These are phyloP conservation scores for Chytridiales sp. DNA, from an alignment of 371 early-diverging fungal genomes.

Conservation along the genomic window DNA sequence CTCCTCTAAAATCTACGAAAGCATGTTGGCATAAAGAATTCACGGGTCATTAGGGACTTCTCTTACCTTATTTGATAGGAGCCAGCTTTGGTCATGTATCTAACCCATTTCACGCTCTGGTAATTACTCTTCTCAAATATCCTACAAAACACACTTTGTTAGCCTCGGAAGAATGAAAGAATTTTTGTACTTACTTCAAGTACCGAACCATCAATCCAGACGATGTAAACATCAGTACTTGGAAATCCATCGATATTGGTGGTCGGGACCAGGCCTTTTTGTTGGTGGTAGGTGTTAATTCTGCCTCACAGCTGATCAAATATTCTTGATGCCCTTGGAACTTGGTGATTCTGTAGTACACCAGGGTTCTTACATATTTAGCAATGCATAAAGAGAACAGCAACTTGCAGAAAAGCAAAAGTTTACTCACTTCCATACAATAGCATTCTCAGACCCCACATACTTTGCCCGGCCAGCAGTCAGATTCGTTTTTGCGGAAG, in stretches of 20 bases:
- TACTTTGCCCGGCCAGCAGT: conserved; percentile 83
- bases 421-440: conserved; percentile 84
- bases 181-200: conserved; percentile 66
- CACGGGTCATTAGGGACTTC: no score
- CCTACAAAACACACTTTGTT: not conserved
- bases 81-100: conserved; percentile 90
- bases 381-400: not conserved
- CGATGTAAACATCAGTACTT: conserved; percentile 84
- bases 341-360: conserved; percentile 62
- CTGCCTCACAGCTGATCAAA: conserved; percentile 69
- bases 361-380: no score
- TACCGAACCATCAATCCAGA: conserved; percentile 85
- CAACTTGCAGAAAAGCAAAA: not conserved
- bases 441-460: conserved; percentile 77
- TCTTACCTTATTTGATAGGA: conserved; percentile 80
- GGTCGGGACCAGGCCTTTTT: conserved; percentile 87
- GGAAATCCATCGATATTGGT: conserved; percentile 88
- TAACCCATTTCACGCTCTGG: conserved; percentile 89
- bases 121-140: conserved; percentile 90
- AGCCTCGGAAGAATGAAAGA: not conserved
- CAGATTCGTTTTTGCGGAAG: conserved; percentile 67
- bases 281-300: conserved; percentile 69
- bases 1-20: no score
- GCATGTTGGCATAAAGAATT: no score
- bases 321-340: conserved; percentile 84